A percentile compares a stretch with the other conserved stretches of the same genome.
phyloP scores from a whole-genome alignment of 352 stramenopile species.

The Pythium pectinolyticum region DNA sequence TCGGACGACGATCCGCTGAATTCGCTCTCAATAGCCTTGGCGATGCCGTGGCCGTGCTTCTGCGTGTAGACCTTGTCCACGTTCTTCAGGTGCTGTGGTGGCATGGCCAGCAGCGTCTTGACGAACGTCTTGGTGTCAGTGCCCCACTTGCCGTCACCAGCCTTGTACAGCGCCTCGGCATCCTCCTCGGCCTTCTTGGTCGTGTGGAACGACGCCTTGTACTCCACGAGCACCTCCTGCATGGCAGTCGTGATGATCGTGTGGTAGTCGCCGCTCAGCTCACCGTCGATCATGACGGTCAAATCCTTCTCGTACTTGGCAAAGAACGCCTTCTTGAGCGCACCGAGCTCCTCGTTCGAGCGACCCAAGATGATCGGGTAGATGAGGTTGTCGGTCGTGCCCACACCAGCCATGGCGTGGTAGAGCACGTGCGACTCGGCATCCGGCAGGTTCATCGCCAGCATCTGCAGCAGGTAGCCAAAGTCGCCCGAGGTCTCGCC shows the following conservation, averaged over 20 bases:
- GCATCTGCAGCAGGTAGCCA: constrained; percentile 57
- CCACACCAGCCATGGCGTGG: constrained; percentile 55
- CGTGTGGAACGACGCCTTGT: constrained; percentile 53
- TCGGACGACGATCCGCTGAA: constrained; percentile 57
- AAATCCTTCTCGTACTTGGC: constrained; percentile 45
- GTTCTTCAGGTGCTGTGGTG: constrained; percentile 55
- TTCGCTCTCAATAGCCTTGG: constrained; percentile 62
- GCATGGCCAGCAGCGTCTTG: constrained; percentile 60
- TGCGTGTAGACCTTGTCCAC: constrained; percentile 57
- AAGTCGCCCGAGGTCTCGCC: constrained; percentile 66
- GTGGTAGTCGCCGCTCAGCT: constrained; percentile 43
- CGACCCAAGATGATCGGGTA: constrained; percentile 48
- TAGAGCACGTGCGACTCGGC: constrained; percentile 64
- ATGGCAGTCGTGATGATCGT: constrained; percentile 38
- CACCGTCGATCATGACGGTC: constrained; percentile 31
- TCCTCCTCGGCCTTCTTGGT: constrained; percentile 62
- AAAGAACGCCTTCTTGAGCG: constrained; percentile 53
- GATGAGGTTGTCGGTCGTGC: constrained; percentile 60
- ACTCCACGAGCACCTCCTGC: constrained; percentile 31
- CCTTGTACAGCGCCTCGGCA: constrained; percentile 68
- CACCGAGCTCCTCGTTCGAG: constrained; percentile 38
- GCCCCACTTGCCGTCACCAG: constrained; percentile 76
- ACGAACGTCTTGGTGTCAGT: constrained; percentile 70
- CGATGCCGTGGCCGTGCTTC: constrained; percentile 62
- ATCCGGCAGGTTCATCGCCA: constrained; percentile 51